These are phyloP conservation scores for Kuraishia ogatae DNA, from an alignment of 805 yeast species.

Conservation along the genomic window DNA sequence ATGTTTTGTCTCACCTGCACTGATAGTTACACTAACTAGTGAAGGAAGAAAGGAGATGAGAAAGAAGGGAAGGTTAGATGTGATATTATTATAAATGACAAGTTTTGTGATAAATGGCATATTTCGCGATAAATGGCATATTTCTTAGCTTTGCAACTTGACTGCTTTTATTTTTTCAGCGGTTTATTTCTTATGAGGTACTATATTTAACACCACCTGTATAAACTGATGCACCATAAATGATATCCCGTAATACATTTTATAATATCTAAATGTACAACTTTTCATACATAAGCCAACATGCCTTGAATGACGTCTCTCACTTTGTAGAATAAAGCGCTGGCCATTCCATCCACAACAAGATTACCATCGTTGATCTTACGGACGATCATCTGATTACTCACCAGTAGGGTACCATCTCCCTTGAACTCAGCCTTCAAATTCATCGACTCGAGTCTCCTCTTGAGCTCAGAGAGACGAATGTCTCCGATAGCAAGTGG, in stretches of 20 bases:
- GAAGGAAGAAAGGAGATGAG: no score
- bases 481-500: constrained; percentile 83
- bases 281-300: constrained; percentile 57
- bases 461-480: constrained; percentile 70
- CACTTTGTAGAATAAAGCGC: constrained; percentile 69
- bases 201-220: no score
- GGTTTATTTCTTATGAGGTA: no score
- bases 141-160: no score
- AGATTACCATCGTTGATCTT: constrained; percentile 78
- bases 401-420: constrained; percentile 86
- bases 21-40: no score
- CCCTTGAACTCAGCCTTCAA: constrained; percentile 83
- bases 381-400: constrained; percentile 63
- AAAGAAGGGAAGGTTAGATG: no score
- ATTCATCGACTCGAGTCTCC: constrained; percentile 45
- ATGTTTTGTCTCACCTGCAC: no score
- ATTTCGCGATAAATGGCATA: no score
- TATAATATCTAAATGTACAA: neutral
- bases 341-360: constrained; percentile 75
- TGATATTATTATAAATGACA: no score
- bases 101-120: no score
- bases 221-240: no score
- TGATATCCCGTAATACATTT: neutral
- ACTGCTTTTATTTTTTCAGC: no score
- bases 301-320: constrained; percentile 61